Evolutionary conservation across 2,329 filamentous ascomycete genomes (phyloP).

Genomic region (Coniochaeta hoffmannii): DNA sequence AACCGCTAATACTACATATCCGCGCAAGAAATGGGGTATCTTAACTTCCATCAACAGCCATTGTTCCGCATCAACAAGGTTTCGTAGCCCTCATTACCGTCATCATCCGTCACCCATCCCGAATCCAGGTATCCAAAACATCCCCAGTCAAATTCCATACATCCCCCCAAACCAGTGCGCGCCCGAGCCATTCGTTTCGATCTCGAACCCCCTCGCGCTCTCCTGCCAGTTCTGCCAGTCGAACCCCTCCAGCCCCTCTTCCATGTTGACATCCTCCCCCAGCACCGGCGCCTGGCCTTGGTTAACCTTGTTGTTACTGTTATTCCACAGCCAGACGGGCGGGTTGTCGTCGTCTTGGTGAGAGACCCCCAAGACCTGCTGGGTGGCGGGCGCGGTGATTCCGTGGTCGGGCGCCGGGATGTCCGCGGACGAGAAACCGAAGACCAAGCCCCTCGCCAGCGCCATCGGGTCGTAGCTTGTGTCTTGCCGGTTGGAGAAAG

Average conservation of each 20-base stretch:
- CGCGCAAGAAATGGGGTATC: not conserved
- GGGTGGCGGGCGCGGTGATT: not conserved
- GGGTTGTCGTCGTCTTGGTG: slow-evolving; percentile 36
- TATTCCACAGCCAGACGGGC: slow-evolving; percentile 48
- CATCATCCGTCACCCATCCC: not conserved
- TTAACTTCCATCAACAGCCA: no score
- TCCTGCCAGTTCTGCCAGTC: slow-evolving; percentile 28
- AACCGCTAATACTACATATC: no score
- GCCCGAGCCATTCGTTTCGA: slow-evolving; percentile 16
- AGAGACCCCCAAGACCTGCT: slow-evolving; percentile 5
- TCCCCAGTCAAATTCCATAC: not conserved
- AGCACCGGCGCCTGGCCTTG: slow-evolving; percentile 13
- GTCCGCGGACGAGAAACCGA: slow-evolving; percentile 7
- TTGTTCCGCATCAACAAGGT: no score
- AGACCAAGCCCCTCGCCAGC: slow-evolving; percentile 2
- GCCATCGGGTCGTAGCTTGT: not conserved
- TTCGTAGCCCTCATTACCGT: no score
- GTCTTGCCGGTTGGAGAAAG: not conserved
- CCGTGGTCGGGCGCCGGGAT: not conserved
- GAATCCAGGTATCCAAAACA: not conserved
- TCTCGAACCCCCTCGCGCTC: slow-evolving; percentile 19
- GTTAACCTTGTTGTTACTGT: slow-evolving; percentile 17
- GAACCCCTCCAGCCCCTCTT: slow-evolving; percentile 29
- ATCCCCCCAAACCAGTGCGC: not conserved
- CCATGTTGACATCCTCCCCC: slow-evolving; percentile 26